Percentiles rank a stretch among this genome's conserved stretches.
Evolutionary conservation across 768 basidiomycete genomes (phyloP).

Genomic region (Russula foetens): DNA sequence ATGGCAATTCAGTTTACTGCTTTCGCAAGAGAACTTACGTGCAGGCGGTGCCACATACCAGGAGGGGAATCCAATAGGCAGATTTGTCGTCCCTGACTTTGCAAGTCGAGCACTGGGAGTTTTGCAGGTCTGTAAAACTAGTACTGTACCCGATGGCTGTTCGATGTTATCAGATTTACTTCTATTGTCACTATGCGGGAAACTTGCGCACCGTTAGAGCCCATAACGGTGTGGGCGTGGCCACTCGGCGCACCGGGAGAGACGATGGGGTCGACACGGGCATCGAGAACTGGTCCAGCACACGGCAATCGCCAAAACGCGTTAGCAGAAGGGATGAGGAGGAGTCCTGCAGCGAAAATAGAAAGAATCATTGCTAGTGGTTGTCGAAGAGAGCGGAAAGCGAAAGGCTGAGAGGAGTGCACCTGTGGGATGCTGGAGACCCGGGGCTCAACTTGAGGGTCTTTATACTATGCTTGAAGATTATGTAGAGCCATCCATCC

Average conservation of each 20-base stretch:
- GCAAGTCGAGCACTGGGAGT: constrained; percentile 14
- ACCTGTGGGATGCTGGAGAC: constrained; percentile 6
- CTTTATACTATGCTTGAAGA: constrained; percentile 9
- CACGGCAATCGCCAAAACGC: constrained; percentile 17
- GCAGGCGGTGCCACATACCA: constrained; percentile 3
- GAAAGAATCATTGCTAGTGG: constrained; percentile 2
- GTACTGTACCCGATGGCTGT: constrained; percentile 11
- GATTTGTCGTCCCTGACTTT: constrained; percentile 17
- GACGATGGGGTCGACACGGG: constrained; percentile 17
- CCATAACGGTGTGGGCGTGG: constrained; percentile 17
- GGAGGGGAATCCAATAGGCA: constrained; percentile 14
- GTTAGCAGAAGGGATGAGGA: constrained; percentile 3
- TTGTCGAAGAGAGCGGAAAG: background rate
- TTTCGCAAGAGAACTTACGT: background rate
- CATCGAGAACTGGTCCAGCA: constrained; percentile 1
- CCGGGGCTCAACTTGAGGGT: background rate
- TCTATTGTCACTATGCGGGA: background rate
- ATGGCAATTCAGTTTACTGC: background rate
- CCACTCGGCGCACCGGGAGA: background rate
- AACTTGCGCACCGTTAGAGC: constrained; percentile 6
- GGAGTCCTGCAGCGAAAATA: background rate
- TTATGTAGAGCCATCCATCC: background rate
- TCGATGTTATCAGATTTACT: background rate
- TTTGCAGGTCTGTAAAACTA: constrained; percentile 5
- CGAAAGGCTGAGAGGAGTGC: background rate